Evolutionary conservation across 2,329 filamentous ascomycete genomes (phyloP).

Genomic region (Beauveria caledonica): DNA sequence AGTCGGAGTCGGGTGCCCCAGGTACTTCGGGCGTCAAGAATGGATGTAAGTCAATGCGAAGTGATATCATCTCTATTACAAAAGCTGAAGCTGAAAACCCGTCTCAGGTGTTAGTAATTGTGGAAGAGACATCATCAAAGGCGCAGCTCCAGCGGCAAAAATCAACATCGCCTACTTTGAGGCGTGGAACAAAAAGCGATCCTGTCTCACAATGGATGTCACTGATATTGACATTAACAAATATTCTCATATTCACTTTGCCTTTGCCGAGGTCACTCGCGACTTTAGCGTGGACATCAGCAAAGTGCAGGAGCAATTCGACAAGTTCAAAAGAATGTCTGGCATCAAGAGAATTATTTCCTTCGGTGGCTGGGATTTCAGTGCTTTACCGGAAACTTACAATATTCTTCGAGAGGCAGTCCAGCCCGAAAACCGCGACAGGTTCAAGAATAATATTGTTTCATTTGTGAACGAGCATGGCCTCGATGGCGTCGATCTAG

Average conservation of each 20-base stretch:
- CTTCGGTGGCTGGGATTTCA: constrained; percentile 29
- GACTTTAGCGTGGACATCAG: constrained; percentile 16
- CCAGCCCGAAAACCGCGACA: constrained; percentile 21
- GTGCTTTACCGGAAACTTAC: too few relatives aligned
- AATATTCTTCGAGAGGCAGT: constrained; percentile 23
- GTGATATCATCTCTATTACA: too few relatives aligned
- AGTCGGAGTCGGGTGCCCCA: too few relatives aligned
- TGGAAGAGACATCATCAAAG: constrained; percentile 22
- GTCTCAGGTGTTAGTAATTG: too few relatives aligned
- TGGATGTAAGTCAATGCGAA: too few relatives aligned
- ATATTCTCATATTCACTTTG: constrained; percentile 24
- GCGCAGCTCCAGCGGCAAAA: constrained; percentile 1
- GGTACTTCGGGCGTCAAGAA: too few relatives aligned
- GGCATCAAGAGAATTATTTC: constrained; percentile 26
- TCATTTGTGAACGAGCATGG: constrained; percentile 31
- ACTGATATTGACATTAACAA: constrained; percentile 15
- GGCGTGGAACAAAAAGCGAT: constrained; percentile 21
- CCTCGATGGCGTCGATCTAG: constrained; percentile 36
- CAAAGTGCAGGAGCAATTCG: constrained; percentile 20
- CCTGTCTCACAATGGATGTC: constrained; percentile 25
- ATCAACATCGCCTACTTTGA: constrained; percentile 26
- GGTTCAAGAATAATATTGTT: constrained; percentile 28
- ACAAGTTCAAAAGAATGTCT: constrained; percentile 21
- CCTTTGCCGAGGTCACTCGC: constrained; percentile 22
- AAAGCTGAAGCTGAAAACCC: too few relatives aligned